Conservation (phyloP, 2,329 filamentous ascomycete species). For the Cladophialophora carrionii region DNA sequence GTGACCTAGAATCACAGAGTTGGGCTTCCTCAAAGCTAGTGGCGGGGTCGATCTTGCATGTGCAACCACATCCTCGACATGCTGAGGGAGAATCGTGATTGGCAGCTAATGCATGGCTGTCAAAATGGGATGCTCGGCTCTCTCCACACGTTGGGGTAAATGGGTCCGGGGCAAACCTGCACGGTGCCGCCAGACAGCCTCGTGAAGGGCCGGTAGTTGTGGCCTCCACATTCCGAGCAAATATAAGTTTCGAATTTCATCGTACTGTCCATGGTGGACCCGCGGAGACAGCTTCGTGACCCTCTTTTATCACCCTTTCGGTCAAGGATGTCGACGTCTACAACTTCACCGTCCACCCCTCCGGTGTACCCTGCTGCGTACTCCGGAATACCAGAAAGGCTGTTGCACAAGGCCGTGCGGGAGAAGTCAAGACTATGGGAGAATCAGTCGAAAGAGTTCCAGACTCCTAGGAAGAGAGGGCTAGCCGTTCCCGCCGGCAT, state of each 20-base stretch:
- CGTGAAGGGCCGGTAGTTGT: background rate
- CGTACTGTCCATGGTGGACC: background rate
- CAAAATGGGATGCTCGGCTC: slow-evolving; percentile 1
- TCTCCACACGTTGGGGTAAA: slow-evolving; percentile 17
- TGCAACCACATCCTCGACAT: background rate
- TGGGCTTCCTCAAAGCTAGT: background rate
- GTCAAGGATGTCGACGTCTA: slow-evolving; percentile 1
- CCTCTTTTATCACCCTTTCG: background rate
- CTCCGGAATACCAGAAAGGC: slow-evolving; percentile 16
- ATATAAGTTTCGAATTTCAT: background rate
- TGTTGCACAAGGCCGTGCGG: slow-evolving; percentile 13
- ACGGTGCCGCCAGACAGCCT: background rate
- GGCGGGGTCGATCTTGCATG: slow-evolving; percentile 9
- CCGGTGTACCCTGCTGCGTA: slow-evolving; percentile 7
- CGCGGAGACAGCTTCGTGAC: background rate
- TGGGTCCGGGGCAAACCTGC: background rate
- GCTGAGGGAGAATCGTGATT: background rate
- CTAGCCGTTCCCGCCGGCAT: slow-evolving; percentile 21
- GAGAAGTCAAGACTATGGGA: slow-evolving; percentile 10
- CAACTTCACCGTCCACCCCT: background rate
- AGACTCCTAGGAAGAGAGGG: slow-evolving; percentile 12
- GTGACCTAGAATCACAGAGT: background rate
- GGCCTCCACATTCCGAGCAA: slow-evolving; percentile 9
- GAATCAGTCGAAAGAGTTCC: slow-evolving; percentile 8
- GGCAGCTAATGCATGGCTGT: background rate